Evolutionary conservation across 495 filamentous ascomycete genomes (phyloP).

Genomic region (Endocarpon pusillum): DNA sequence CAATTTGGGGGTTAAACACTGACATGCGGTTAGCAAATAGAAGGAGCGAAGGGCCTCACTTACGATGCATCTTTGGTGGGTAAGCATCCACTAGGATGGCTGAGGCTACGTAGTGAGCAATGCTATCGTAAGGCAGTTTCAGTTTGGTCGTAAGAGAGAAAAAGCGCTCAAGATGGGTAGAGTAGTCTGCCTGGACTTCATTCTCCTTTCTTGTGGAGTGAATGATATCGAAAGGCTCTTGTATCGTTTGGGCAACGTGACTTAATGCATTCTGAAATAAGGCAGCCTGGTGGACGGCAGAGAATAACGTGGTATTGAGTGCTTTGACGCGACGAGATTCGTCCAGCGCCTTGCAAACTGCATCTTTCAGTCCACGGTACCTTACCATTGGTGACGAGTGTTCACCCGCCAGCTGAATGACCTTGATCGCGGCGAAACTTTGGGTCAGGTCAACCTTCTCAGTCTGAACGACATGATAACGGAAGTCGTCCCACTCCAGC

Average conservation of each 20-base stretch:
- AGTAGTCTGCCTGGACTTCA: conserved; percentile 7
- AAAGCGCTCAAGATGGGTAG: conserved; percentile 10
- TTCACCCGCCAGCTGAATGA: too few relatives aligned
- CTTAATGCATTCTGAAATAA: conserved; percentile 11
- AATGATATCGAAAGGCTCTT: conserved; percentile 14
- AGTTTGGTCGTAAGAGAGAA: conserved; percentile 2
- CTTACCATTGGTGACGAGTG: too few relatives aligned
- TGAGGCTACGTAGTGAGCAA: conserved; percentile 13
- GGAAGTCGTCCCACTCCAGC: too few relatives aligned
- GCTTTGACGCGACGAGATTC: conserved; percentile 4
- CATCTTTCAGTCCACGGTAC: too few relatives aligned
- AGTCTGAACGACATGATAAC: too few relatives aligned
- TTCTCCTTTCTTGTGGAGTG: conserved; percentile 4
- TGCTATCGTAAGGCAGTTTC: conserved; percentile 5
- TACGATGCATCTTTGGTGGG: conserved; percentile 15
- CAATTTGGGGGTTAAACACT: conserved; percentile 9
- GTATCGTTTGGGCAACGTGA: conserved; percentile 6
- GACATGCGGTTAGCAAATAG: conserved; percentile 1
- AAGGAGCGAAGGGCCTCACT: conserved; percentile 3
- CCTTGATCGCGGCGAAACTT: too few relatives aligned
- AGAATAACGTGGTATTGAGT: conserved; percentile 8
- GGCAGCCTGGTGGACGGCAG: conserved; percentile 10
- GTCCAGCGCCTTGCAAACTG: too few relatives aligned
- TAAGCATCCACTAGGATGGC: conserved; percentile 16
- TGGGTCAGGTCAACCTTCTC: too few relatives aligned